Evolutionary conservation across 2,329 filamentous ascomycete genomes (phyloP).

Genomic region (Podosphaera fusca): DNA sequence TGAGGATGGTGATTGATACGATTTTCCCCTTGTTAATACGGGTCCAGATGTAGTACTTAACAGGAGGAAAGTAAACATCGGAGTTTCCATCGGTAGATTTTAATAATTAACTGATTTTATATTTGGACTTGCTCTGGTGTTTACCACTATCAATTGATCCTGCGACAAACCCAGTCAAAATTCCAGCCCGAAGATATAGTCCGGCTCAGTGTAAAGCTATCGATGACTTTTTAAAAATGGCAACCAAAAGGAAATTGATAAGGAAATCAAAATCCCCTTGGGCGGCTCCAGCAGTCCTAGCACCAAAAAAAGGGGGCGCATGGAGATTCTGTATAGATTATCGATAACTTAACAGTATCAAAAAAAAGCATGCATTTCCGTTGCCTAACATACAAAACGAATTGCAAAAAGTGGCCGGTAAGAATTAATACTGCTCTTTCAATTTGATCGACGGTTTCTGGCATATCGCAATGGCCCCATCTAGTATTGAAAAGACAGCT

Average conservation of each 20-base stretch:
- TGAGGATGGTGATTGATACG: too few relatives aligned
- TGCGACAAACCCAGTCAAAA: too few relatives aligned
- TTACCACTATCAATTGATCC: too few relatives aligned
- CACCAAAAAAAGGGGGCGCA: background rate
- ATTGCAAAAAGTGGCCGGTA: background rate
- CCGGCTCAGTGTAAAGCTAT: background rate
- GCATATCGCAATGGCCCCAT: background rate
- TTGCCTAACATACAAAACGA: background rate
- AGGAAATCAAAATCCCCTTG: background rate
- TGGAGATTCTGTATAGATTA: background rate
- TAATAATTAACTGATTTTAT: too few relatives aligned
- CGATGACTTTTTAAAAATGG: background rate
- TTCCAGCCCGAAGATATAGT: background rate
- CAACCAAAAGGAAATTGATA: background rate
- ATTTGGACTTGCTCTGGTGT: too few relatives aligned
- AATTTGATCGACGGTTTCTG: background rate
- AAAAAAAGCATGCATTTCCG: background rate
- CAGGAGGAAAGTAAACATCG: too few relatives aligned
- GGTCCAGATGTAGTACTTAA: too few relatives aligned
- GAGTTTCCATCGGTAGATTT: too few relatives aligned
- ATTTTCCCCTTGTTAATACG: too few relatives aligned
- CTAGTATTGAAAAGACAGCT: background rate
- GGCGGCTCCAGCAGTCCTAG: background rate
- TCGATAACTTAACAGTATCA: background rate
- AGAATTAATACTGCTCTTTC: background rate